Base-by-base conservation (phyloP, 2,329 filamentous ascomycete species). In the Apiospora arundinis region DNA sequence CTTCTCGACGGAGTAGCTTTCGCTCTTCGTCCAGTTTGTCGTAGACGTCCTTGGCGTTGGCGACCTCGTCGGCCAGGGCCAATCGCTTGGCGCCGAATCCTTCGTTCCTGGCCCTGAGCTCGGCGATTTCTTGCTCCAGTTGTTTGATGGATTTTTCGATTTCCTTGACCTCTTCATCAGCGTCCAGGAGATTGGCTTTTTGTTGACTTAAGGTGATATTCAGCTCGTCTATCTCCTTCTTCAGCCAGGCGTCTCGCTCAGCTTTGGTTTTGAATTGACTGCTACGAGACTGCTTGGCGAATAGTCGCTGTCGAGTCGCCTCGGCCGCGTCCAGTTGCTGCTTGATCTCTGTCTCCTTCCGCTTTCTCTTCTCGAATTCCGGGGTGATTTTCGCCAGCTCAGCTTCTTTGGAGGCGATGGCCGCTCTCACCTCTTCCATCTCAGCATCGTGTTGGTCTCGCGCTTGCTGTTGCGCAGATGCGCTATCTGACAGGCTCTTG, bases 271-370 rank as follows among this genome's bases (percentile, higher is more conserved):
- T 92, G 82, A 97, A 99, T 73, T 94, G 92, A 23, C 93, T 92
- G 75, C 93, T 95, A 65, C 95, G 92, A 60, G 92, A 94, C 82
- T 99, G 95, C 81, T 99, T 99, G 68, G 93, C 93, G 78, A 97
- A 94, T 9, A 99, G 88, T 48, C 95, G 91, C 74, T 93, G 91
- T 56, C 93, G 89, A 6, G 89, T 88, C 9, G 92, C 92, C 77
- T 97, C 93, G 0, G 92, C 92, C 68, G 92, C 87, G 66, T 95
- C 92, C 14, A 98, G 86, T 72, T 92, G 90, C 70, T 91, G 86
- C 77, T 91, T 92, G 40, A 93, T 85, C 21, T 89, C 87, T 21
- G 88, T 87, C 79, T 98, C 96, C 72, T 94, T 88, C 69, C 90
- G 86, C 80, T 92, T 94, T 74, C 91, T 91, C 72, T 89, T 85